phyloP scores from a whole-genome alignment of 345 rosid species.

The Salix brachista region DNA sequence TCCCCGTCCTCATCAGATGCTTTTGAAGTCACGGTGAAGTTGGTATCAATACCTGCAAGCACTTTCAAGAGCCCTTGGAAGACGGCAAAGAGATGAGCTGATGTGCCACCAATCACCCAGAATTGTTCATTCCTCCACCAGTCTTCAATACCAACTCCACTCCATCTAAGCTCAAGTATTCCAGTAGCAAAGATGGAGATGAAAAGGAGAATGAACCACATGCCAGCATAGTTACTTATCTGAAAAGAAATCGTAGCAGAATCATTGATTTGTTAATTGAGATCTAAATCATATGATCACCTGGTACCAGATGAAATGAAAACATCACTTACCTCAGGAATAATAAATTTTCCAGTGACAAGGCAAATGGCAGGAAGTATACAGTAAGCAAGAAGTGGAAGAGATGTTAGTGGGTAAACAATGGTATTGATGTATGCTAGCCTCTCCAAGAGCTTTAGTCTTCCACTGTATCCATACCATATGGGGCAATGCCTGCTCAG shows the following conservation, averaged over 20 bases:
- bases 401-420: conserved; percentile 88
- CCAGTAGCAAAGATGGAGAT: conserved; percentile 81
- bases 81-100: conserved; percentile 96
- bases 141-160: conserved; percentile 89
- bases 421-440: conserved; percentile 94
- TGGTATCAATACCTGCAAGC: conserved; percentile 95
- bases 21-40: conserved; percentile 96
- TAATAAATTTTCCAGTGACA: conserved; percentile 85
- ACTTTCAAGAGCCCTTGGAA: conserved; percentile 97
- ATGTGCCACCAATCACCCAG: conserved; percentile 99
- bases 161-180: conserved; percentile 93
- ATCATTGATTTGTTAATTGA: not conserved
- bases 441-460: conserved; percentile 78
- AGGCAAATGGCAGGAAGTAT: conserved; percentile 95
- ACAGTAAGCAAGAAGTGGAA: conserved; percentile 91
- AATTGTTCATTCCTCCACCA: conserved; percentile 99
- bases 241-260: conserved; percentile 26
- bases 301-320: not conserved
- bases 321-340: conserved; percentile 70
- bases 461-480: conserved; percentile 95
- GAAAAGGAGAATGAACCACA: conserved; percentile 97
- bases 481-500: conserved; percentile 98
- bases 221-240: conserved; percentile 98
- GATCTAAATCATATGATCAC: not conserved
- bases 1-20: conserved; percentile 95